Percentiles rank a stretch among this genome's conserved stretches.
Conservation (phyloP, 129 eudicot genomes). For the Lactuca saligna region DNA sequence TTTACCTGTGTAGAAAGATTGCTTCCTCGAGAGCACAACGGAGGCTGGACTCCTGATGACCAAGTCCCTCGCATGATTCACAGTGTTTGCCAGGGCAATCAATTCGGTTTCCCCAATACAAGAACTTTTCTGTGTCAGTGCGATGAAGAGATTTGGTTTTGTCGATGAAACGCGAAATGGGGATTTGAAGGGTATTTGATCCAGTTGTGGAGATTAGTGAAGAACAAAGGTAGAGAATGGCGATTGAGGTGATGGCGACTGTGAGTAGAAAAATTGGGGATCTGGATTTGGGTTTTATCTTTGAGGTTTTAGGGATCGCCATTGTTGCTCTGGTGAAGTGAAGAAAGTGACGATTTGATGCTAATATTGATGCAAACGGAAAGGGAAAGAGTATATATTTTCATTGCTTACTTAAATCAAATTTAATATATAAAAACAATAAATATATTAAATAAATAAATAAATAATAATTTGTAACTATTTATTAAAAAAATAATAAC, state of each 20-base stretch:
- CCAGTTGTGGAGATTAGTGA: slow-evolving; percentile 51
- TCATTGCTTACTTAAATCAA: neutral
- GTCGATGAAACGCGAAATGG: slow-evolving; percentile 29
- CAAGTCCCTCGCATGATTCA: slow-evolving; percentile 83
- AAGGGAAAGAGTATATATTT: neutral
- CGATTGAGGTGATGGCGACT: slow-evolving; percentile 42
- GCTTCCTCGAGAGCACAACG: slow-evolving; percentile 99
- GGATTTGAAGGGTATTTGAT: slow-evolving; percentile 29
- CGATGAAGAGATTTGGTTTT: slow-evolving; percentile 7
- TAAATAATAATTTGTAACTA: no score
- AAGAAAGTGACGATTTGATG: neutral
- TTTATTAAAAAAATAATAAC: no score
- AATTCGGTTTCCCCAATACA: slow-evolving; percentile 85
- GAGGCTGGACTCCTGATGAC: slow-evolving; percentile 98
- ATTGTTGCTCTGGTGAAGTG: slow-evolving; percentile 32
- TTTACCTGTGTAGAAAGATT: slow-evolving; percentile 68
- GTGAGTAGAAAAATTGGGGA: slow-evolving; percentile 53
- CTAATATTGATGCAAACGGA: neutral
- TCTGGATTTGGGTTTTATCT: slow-evolving; percentile 63
- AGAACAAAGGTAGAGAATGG: slow-evolving; percentile 58
- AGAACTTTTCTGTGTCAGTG: slow-evolving; percentile 45
- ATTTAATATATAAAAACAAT: no score
- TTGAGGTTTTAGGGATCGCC: slow-evolving; percentile 74
- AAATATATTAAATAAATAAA: neutral
- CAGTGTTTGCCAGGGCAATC: slow-evolving; percentile 98